Evolutionary conservation across 1,139 yeast species (phyloP).

Genomic region (Yarrowia galli): DNA sequence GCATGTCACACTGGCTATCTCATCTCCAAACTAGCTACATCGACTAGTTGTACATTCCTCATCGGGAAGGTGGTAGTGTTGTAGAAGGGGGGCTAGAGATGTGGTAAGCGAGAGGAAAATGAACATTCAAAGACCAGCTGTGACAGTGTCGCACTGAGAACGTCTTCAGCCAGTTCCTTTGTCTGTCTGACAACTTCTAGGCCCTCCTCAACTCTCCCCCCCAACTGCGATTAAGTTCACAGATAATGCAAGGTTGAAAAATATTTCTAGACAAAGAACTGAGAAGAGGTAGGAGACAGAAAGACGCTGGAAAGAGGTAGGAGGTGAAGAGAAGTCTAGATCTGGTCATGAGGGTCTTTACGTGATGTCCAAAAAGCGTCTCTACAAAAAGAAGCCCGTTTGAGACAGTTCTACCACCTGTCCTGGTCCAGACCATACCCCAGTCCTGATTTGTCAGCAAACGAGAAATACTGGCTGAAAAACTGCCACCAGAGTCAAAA

Average conservation of each 20-base stretch:
- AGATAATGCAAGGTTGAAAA: constrained; percentile 23
- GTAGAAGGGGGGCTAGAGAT: no score
- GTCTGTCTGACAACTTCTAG: background rate
- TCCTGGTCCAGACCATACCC: background rate
- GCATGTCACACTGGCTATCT: no score
- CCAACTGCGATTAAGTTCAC: background rate
- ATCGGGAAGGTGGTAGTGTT: no score
- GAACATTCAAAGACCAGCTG: no score
- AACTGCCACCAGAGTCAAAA: background rate
- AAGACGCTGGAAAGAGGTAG: background rate
- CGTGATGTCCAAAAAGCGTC: no score
- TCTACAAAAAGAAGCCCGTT: no score
- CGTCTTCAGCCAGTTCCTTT: no score
- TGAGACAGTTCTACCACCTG: no score
- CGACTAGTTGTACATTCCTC: no score
- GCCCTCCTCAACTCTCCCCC: background rate
- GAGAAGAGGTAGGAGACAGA: background rate
- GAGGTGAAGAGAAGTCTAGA: background rate
- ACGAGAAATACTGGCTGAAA: background rate
- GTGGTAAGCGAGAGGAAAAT: no score
- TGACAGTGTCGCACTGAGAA: no score
- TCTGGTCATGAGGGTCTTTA: background rate
- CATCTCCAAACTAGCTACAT: no score
- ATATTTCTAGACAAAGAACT: background rate
- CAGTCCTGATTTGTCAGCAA: background rate